These are phyloP conservation scores for Nannochloropsis salina DNA, from an alignment of 108 stramenopile genomes.

Conservation along the genomic window DNA sequence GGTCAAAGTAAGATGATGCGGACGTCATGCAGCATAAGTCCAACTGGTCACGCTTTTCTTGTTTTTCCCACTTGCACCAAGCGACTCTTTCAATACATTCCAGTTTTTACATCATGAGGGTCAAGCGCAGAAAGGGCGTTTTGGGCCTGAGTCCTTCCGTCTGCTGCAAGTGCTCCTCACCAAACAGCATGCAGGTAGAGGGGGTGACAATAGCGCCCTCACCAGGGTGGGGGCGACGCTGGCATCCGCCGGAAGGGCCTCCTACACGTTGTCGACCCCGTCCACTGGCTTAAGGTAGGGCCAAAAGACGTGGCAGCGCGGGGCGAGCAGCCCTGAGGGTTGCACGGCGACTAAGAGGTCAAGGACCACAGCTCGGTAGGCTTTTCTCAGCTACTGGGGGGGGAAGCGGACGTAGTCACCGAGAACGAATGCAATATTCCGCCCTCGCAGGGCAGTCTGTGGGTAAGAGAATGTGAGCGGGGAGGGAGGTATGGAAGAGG, in stretches of 20 bases:
- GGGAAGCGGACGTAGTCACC: neutral
- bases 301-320: neutral
- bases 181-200: neutral
- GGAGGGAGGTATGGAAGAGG: neutral
- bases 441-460: neutral
- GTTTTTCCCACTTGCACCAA: too few relatives aligned
- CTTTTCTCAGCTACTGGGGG: neutral
- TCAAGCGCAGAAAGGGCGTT: neutral
- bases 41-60: too few relatives aligned
- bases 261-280: neutral
- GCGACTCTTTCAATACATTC: too few relatives aligned
- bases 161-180: neutral
- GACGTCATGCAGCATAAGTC: too few relatives aligned
- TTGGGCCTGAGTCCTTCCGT: neutral
- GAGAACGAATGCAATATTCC: neutral
- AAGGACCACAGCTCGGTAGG: neutral
- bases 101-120: neutral
- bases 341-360: neutral
- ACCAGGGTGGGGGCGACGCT: neutral
- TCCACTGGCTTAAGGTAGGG: neutral
- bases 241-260: neutral
- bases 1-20: too few relatives aligned
- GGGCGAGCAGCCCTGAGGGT: neutral
- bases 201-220: neutral
- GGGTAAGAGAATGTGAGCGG: neutral